phyloP scores from a whole-genome alignment of 176 grass and related monocot genomes.

The Hordeum vulgare region DNA sequence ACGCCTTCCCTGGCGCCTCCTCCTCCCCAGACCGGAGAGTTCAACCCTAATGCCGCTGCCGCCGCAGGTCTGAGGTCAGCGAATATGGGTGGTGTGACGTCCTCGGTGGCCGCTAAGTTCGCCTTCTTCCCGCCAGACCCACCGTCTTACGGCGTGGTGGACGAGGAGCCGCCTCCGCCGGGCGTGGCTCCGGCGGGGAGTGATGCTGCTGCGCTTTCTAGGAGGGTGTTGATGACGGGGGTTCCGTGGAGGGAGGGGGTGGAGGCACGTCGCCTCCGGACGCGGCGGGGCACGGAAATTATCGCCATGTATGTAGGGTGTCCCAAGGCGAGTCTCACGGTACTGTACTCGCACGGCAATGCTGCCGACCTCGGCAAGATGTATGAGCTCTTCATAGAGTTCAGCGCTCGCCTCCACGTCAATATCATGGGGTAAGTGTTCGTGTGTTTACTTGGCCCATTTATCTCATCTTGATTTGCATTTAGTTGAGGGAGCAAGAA shows the following conservation, averaged over 20 bases:
- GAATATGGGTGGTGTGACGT: slow-evolving; percentile 80
- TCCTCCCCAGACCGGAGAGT: background rate
- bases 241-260: slow-evolving; percentile 50
- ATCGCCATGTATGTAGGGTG: slow-evolving; percentile 60
- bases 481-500: too few relatives aligned
- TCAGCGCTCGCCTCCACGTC: slow-evolving; percentile 62
- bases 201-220: background rate
- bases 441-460: background rate
- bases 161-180: slow-evolving; percentile 18
- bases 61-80: slow-evolving; percentile 2
- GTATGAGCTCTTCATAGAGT: slow-evolving; percentile 64
- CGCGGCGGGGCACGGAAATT: slow-evolving; percentile 59
- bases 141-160: slow-evolving; percentile 51
- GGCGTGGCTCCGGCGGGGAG: background rate
- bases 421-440: slow-evolving; percentile 86
- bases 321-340: slow-evolving; percentile 56
- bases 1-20: background rate
- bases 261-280: slow-evolving; percentile 62
- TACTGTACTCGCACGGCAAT: slow-evolving; percentile 98
- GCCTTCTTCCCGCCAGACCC: slow-evolving; percentile 81
- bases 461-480: too few relatives aligned
- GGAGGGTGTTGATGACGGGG: slow-evolving; percentile 30
- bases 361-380: slow-evolving; percentile 91
- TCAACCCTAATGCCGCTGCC: slow-evolving; percentile 15
- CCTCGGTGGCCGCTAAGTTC: slow-evolving; percentile 72